Percentiles rank a stretch among this genome's conserved stretches.
These are phyloP conservation scores for Gyrodon lividus DNA, from an alignment of 768 basidiomycete species.

Conservation along the genomic window DNA sequence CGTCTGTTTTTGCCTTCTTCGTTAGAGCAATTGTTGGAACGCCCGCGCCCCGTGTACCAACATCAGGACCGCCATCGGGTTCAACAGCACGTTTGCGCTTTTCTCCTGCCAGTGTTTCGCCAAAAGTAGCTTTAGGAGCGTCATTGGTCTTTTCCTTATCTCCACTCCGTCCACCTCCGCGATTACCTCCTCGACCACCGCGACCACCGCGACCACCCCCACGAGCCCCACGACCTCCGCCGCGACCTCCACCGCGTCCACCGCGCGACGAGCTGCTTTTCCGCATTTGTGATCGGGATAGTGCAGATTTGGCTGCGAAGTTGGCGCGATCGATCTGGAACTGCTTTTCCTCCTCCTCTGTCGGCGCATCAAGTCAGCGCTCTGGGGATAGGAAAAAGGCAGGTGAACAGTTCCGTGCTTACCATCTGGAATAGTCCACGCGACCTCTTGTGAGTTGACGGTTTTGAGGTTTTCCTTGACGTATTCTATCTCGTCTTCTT, in stretches of 20 bases:
- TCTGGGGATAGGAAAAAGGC: too few species aligned
- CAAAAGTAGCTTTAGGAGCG: conserved; percentile 25
- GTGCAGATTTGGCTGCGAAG: conserved; percentile 54
- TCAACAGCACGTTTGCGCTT: conserved; percentile 78
- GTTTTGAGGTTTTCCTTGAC: conserved; percentile 65
- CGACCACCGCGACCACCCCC: conserved; percentile 35
- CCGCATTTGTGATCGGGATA: conserved; percentile 39
- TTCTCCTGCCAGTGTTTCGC: conserved; percentile 55
- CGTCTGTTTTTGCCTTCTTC: conserved; percentile 46
- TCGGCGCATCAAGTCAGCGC: neutral
- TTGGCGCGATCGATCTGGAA: conserved; percentile 78
- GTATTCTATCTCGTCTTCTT: conserved; percentile 69
- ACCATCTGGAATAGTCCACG: conserved; percentile 67
- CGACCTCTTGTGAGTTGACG: conserved; percentile 61
- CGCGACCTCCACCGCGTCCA: conserved; percentile 43
- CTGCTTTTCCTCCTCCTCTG: conserved; percentile 69
- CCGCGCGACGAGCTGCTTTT: conserved; percentile 41
- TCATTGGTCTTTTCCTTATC: conserved; percentile 17
- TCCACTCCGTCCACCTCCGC: conserved; percentile 33
- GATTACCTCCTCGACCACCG: conserved; percentile 36
- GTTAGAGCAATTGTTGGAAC: conserved; percentile 46
- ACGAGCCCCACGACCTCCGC: conserved; percentile 40
- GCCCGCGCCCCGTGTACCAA: conserved; percentile 59
- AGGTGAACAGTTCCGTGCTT: conserved; percentile 13
- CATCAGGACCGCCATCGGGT: conserved; percentile 73